Base-by-base conservation (phyloP, 768 basidiomycete species). In the Gymnopilus junonius region DNA sequence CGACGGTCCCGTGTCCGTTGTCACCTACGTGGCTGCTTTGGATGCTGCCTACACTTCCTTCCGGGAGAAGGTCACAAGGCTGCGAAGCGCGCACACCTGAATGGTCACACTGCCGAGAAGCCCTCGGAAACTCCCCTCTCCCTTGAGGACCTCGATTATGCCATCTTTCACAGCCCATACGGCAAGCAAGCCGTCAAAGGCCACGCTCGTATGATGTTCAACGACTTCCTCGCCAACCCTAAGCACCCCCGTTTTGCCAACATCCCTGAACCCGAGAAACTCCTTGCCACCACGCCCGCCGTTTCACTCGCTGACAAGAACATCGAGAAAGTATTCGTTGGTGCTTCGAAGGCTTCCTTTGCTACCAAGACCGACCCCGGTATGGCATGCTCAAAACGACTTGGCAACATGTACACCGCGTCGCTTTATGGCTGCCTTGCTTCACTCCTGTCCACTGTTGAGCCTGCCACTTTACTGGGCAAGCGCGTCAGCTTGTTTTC, bases 111-210 rank as follows among this genome's bases (percentile, higher is more conserved):
- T 4, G 74, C 79, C 20, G 82, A 82, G 62, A 80, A 82, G 64
- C 76, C 79, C 2, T 65, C 76, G 1, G 77, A 80, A 12, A 68
- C 80, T 2, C 70, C 81, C 32, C 93, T 95, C 79, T 91, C 92
- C 8, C 84, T 94, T 48, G 88, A 91, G 55, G 85, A 89, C 68
- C 85, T 97, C 71, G 97, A 99, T 80, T 99, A 94, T 75, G 85
- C 91, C 67, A 88, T 96, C 70, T 96, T 99, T 88, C 97, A 99
- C 83, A 91, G 90, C 62, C 97, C 97, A 0, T 99, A 98, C 77
- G 97, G 97, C 81, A 99, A 99, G 82, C 93, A 97, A 75, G 96
- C 97, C 58, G 92, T 97, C 76, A 99, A 98, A 80, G 95, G 94
- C 45, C 91, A 97, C 75, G 97, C 93, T 37, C 93, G 97, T 61